These are phyloP conservation scores for Scheffersomyces ergatensis DNA, from an alignment of 805 yeast species.

Conservation along the genomic window DNA sequence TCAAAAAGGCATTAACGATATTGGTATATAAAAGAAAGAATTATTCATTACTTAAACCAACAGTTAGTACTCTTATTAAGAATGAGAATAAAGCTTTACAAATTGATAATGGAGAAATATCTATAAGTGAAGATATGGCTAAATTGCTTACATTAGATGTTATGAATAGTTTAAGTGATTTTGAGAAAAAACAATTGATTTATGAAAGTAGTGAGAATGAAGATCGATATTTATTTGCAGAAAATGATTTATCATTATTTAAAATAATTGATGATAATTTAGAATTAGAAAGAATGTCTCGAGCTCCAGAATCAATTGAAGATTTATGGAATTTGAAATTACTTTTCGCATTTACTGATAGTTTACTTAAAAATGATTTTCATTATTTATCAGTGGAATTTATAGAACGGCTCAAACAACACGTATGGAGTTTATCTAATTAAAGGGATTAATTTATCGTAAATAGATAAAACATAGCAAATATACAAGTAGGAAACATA, in stretches of 20 bases:
- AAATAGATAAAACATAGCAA: too few species aligned
- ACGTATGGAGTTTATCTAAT: constrained; percentile 28
- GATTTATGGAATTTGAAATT: constrained; percentile 65
- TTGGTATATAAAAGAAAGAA: constrained; percentile 49
- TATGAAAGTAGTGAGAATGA: constrained; percentile 18
- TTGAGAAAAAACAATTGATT: constrained; percentile 29
- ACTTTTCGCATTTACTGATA: constrained; percentile 60
- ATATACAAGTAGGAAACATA: neutral
- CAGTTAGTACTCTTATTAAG: constrained; percentile 30
- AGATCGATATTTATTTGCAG: constrained; percentile 13
- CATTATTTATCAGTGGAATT: constrained; percentile 48
- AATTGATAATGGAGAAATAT: constrained; percentile 23
- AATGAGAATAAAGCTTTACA: constrained; percentile 31
- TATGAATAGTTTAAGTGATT: constrained; percentile 17
- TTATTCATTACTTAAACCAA: constrained; percentile 34
- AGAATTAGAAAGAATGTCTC: constrained; percentile 46
- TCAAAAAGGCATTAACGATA: constrained; percentile 44
- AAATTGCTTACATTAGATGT: constrained; percentile 20
- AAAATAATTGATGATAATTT: constrained; percentile 52
- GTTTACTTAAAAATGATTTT: constrained; percentile 31
- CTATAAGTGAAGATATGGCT: constrained; percentile 21
- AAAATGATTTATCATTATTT: constrained; percentile 40
- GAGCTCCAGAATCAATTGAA: constrained; percentile 40
- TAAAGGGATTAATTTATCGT: neutral
- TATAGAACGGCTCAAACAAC: constrained; percentile 50